phyloP scores from a whole-genome alignment of 306 rosid genomes.

The Fragaria ananassa region DNA sequence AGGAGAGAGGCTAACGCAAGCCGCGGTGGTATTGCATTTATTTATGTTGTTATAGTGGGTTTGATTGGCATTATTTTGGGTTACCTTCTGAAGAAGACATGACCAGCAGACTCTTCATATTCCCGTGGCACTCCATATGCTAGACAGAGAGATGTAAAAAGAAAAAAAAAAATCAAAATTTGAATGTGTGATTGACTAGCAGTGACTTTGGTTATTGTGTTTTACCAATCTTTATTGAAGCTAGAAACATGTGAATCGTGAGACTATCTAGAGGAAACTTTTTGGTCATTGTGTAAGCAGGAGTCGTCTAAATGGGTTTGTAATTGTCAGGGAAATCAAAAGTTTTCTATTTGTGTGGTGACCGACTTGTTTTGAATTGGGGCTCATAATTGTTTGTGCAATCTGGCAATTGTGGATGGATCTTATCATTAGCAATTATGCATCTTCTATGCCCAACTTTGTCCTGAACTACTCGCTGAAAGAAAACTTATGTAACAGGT shows the following conservation, averaged over 20 bases:
- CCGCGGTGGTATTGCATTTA: conserved; percentile 47
- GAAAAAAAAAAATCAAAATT: conserved; percentile 15
- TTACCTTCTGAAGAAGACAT: conserved; percentile 69
- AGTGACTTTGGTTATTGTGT: conserved; percentile 31
- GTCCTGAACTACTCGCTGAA: no score
- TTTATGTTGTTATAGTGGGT: conserved; percentile 57
- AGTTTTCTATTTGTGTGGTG: neutral
- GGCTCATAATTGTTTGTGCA: neutral
- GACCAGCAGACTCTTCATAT: conserved; percentile 21
- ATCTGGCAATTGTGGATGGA: neutral
- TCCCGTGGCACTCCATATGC: neutral
- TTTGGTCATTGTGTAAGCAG: conserved; percentile 27
- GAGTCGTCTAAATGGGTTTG: conserved; percentile 25
- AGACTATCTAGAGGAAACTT: conserved; percentile 27
- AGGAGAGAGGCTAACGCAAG: conserved; percentile 41
- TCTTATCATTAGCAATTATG: neutral
- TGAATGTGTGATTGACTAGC: conserved; percentile 35
- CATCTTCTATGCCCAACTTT: no score
- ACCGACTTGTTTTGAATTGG: neutral
- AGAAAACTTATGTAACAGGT: no score
- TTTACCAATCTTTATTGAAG: conserved; percentile 28
- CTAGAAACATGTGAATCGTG: conserved; percentile 35
- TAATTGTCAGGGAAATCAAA: neutral
- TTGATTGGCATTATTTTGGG: conserved; percentile 76
- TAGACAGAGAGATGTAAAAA: conserved; percentile 41